Conservation (phyloP, 345 rosid species). For the Arabis alpina region DNA sequence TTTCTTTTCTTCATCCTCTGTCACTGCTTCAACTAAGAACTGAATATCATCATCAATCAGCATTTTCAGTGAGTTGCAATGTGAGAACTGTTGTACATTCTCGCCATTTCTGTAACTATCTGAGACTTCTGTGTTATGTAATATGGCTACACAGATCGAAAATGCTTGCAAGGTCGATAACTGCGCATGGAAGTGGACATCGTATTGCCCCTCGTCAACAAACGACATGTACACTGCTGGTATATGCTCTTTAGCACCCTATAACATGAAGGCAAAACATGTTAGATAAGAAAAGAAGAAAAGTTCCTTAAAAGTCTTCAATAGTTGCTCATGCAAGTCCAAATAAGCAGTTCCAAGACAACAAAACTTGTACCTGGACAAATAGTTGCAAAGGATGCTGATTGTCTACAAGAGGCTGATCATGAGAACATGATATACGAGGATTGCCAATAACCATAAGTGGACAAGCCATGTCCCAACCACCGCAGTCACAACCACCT, state of each 20-base stretch:
- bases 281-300: constrained; percentile 14
- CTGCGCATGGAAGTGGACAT: constrained; percentile 78
- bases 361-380: constrained; percentile 57
- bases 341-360: neutral
- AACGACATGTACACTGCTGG: constrained; percentile 74
- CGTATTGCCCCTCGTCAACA: constrained; percentile 72
- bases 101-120: constrained; percentile 39
- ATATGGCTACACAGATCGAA: constrained; percentile 78
- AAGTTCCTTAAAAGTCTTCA: neutral
- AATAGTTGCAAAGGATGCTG: constrained; percentile 69
- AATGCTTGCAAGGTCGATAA: constrained; percentile 88
- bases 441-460: constrained; percentile 76
- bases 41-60: constrained; percentile 78
- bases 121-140: constrained; percentile 66
- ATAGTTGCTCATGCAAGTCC: constrained; percentile 8
- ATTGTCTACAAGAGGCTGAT: constrained; percentile 58
- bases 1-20: constrained; percentile 64
- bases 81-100: constrained; percentile 47
- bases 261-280: neutral
- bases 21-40: constrained; percentile 61
- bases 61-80: constrained; percentile 59
- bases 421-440: constrained; percentile 49
- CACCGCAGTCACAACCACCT: constrained; percentile 99
- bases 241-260: constrained; percentile 77
- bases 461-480: constrained; percentile 99